Evolutionary conservation across 768 basidiomycete species (phyloP).

Genomic region (Trametes maxima): DNA sequence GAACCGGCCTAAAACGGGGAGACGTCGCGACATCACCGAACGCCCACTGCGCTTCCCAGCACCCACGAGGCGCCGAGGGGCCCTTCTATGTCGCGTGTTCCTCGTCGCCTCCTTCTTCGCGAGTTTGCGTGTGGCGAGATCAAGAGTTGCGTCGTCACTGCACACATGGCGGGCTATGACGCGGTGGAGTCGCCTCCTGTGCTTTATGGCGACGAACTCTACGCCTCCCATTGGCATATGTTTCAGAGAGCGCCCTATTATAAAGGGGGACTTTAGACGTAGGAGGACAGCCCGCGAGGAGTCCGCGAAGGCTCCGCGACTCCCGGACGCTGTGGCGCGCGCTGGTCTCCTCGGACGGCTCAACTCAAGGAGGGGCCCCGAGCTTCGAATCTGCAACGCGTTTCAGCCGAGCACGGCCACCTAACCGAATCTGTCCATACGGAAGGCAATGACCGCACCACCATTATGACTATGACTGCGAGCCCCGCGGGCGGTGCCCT

Average conservation of each 20-base stretch:
- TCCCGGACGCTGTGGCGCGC: too few species aligned
- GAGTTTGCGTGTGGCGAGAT: not conserved
- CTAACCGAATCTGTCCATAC: not conserved
- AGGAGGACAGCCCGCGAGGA: too few species aligned
- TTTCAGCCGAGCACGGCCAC: not conserved
- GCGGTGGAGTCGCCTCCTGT: not conserved
- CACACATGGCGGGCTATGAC: not conserved
- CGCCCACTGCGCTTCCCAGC: conserved; percentile 6
- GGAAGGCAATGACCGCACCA: not conserved
- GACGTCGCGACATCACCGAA: not conserved
- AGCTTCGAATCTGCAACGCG: conserved; percentile 1
- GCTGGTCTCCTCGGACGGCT: too few species aligned
- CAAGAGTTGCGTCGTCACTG: not conserved
- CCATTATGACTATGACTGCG: too few species aligned
- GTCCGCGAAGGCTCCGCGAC: too few species aligned
- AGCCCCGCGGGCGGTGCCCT: too few species aligned
- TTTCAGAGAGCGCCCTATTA: not conserved
- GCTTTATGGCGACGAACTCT: too few species aligned
- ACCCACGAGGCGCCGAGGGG: not conserved
- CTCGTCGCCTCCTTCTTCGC: not conserved
- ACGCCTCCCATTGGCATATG: too few species aligned
- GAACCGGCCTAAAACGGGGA: not conserved
- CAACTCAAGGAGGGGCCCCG: not conserved
- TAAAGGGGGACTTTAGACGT: too few species aligned
- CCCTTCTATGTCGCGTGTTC: not conserved